Percentiles rank a stretch among this genome's conserved stretches.
phyloP scores from a whole-genome alignment of 2,329 filamentous ascomycete species.

The Aspergillus sp. region DNA sequence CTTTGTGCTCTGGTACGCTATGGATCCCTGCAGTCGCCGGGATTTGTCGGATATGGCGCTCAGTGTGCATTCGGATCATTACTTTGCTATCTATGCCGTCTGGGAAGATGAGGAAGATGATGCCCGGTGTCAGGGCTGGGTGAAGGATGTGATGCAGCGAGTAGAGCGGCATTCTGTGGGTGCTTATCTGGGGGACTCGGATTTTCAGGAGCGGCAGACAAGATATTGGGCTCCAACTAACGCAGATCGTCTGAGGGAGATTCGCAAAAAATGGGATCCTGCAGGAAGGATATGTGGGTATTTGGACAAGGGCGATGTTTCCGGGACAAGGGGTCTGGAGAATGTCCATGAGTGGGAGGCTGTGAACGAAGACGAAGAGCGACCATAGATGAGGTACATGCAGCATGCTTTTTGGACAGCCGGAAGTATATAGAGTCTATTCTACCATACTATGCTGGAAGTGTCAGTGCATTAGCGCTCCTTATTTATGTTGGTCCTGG shows the following conservation, averaged over 20 bases:
- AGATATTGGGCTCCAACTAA: conserved; percentile 55
- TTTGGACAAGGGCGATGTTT: conserved; percentile 51
- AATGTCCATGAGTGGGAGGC: conserved; percentile 46
- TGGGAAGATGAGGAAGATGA: conserved; percentile 57
- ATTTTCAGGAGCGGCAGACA: conserved; percentile 55
- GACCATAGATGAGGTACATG: no score
- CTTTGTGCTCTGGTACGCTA: conserved; percentile 56
- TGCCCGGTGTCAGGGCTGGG: conserved; percentile 50
- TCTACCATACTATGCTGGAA: no score
- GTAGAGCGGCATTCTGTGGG: conserved; percentile 51
- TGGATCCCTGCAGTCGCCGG: conserved; percentile 54
- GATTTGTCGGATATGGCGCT: conserved; percentile 57
- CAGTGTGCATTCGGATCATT: conserved; percentile 61
- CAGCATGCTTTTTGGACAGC: no score
- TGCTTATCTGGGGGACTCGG: conserved; percentile 60
- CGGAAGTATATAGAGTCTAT: no score
- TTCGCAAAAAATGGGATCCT: conserved; percentile 37
- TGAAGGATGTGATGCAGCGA: conserved; percentile 44
- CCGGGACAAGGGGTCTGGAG: conserved; percentile 47
- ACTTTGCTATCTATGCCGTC: conserved; percentile 58
- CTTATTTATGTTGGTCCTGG: no score
- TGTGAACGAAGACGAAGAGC: no score
- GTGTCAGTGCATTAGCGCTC: no score
- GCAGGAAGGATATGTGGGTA: conserved; percentile 46
- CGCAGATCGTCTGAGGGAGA: conserved; percentile 47